A percentile compares a stretch with the other conserved stretches of the same genome.
These are phyloP conservation scores for Beauveria bassiana DNA, from an alignment of 2,329 filamentous ascomycete genomes.

Conservation along the genomic window DNA sequence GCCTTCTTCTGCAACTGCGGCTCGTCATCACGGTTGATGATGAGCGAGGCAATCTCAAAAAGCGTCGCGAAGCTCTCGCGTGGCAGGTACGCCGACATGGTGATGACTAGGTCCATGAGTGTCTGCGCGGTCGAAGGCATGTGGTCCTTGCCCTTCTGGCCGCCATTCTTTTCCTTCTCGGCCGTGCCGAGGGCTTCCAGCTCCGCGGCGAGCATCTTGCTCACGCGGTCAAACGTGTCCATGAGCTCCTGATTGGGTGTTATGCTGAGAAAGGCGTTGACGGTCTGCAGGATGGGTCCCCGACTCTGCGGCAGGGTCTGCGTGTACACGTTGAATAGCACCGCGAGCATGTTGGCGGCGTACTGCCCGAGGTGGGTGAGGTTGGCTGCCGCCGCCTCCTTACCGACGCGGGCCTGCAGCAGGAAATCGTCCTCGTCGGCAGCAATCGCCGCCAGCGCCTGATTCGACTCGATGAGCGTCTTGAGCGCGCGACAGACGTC, in stretches of 20 bases:
- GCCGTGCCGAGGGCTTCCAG: constrained; percentile 45
- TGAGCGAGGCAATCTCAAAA: constrained; percentile 77
- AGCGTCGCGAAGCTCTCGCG: constrained; percentile 75
- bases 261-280: constrained; percentile 90
- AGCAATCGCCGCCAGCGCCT: constrained; percentile 66
- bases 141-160: constrained; percentile 53
- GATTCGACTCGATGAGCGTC: constrained; percentile 84
- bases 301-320: constrained; percentile 90
- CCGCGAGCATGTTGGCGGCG: constrained; percentile 82
- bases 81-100: constrained; percentile 88
- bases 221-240: constrained; percentile 83
- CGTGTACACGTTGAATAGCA: constrained; percentile 98
- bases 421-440: constrained; percentile 63
- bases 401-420: constrained; percentile 70
- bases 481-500: constrained; percentile 84
- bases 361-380: constrained; percentile 72
- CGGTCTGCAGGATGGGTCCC: constrained; percentile 84
- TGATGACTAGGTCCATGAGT: constrained; percentile 92
- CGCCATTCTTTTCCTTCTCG: constrained; percentile 51
- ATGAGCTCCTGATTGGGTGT: constrained; percentile 70
- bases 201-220: constrained; percentile 69
- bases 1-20: constrained; percentile 97
- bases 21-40: constrained; percentile 75
- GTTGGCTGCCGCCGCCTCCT: constrained; percentile 68
- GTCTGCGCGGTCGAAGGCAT: constrained; percentile 93